Evolutionary conservation across 129 eudicot species (phyloP), one percentile per base, ranked within the genome.

Genomic region (Logfia minima): DNA sequence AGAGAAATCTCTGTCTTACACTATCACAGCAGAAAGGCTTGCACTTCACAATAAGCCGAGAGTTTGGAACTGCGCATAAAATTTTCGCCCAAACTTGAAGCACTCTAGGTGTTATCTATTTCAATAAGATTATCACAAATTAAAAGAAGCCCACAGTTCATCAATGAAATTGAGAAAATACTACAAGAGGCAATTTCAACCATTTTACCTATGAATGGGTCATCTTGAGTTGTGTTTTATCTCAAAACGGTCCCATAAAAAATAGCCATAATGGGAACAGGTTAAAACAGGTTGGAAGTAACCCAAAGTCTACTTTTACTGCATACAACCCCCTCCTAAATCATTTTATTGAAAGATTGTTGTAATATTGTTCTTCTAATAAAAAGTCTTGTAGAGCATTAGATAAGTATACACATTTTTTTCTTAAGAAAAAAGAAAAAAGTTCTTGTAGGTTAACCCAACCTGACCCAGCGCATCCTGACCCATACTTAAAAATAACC

Each of bases 1-100:
- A 75, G 35, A 93, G 92, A 83, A 93, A 93, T 81, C 87, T 85
- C 79, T 87, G 91, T 70, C 91, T 89, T 71, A 93, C 85, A 81
- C 89, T 93, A 26, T 93, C 98, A 82, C 96, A 90, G 86, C 96
- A 90, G 77, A 93, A 93, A 67, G 98, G 98, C 82, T 93, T 93
- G 77, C 98, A 93, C 77, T 93, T 93, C 56, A 93, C 93, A 66
- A 93, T 89, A 71, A 93, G 97, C 63, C 98, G 90, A 75, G 98
- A 90, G 68, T 90, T 88, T 65, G 98, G 98, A 66, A 93, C 96
- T 22, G 98, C 96, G 43, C 90, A 88, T 62, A 93, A 81, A 55
- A 93, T 89, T 79, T 86, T 89, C 62, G 97, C 97, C 98, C 97
- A 93, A 51, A 93, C 96, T 91, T 87, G 87, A 78, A 93, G 92